These are phyloP conservation scores for Rubroshorea leprosula DNA, from an alignment of 345 rosid genomes.

Conservation along the genomic window DNA sequence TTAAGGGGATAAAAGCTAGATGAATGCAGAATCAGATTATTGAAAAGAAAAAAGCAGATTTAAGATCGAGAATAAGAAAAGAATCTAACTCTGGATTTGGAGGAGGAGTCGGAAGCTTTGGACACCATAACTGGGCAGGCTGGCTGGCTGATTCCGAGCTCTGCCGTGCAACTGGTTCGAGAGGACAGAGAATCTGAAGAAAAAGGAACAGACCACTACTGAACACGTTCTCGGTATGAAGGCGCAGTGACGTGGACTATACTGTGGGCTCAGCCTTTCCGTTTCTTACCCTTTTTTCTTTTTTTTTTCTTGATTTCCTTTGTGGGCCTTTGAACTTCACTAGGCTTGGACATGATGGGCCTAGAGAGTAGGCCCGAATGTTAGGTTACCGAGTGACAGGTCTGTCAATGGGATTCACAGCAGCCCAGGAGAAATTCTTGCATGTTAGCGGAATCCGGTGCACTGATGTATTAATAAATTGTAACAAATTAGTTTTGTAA, in stretches of 20 bases:
- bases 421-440: too few species aligned
- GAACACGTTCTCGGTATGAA: slow-evolving; percentile 6
- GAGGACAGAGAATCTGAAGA: slow-evolving; percentile 8
- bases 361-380: too few species aligned
- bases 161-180: slow-evolving; percentile 8
- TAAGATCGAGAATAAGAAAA: slow-evolving; percentile 8
- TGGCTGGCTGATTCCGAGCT: not conserved
- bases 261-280: not conserved
- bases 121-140: slow-evolving; percentile 13
- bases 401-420: too few species aligned
- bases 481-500: too few species aligned
- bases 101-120: slow-evolving; percentile 13
- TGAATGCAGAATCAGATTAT: not conserved
- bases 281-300: not conserved
- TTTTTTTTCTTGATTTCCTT: too few species aligned
- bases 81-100: slow-evolving; percentile 36
- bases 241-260: slow-evolving; percentile 12
- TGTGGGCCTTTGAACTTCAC: too few species aligned
- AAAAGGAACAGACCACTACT: not conserved
- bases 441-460: too few species aligned
- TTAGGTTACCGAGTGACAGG: too few species aligned
- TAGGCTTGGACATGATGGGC: not conserved
- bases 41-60: not conserved
- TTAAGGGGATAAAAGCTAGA: not conserved
- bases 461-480: too few species aligned